Evolutionary conservation across 2,329 filamentous ascomycete genomes (phyloP).

Genomic region (Apiospora saccharicola): DNA sequence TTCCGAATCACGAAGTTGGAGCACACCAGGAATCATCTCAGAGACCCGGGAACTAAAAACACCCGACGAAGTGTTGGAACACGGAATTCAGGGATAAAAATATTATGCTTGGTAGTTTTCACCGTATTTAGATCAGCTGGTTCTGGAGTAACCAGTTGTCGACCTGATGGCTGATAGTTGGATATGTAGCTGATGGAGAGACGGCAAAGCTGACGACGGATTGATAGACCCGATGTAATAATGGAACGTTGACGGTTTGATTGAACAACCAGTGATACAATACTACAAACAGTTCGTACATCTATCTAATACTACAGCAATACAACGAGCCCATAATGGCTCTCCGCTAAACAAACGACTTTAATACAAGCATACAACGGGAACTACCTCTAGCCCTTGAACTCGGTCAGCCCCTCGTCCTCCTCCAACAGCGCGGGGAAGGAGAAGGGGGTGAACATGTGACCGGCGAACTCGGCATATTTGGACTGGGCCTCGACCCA

Average conservation of each 20-base stretch:
- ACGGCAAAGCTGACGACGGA: background rate
- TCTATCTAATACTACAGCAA: slow-evolving; percentile 21
- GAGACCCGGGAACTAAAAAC: background rate
- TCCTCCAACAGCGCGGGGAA: slow-evolving; percentile 78
- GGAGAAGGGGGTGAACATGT: slow-evolving; percentile 80
- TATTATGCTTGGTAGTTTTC: background rate
- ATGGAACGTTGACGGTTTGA: background rate
- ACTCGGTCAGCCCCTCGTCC: slow-evolving; percentile 56
- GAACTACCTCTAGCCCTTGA: slow-evolving; percentile 38
- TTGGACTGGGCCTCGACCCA: slow-evolving; percentile 90
- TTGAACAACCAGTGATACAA: slow-evolving; percentile 18
- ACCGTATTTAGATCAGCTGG: too few species aligned
- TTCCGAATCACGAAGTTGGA: background rate
- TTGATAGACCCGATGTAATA: too few species aligned
- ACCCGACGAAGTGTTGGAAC: background rate
- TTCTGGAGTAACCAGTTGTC: too few species aligned
- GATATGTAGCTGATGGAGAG: background rate
- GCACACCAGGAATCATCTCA: background rate
- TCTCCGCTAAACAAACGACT: background rate
- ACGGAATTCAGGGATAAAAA: background rate
- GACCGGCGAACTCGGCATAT: slow-evolving; percentile 80
- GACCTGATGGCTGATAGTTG: too few species aligned
- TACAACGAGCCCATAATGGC: slow-evolving; percentile 1
- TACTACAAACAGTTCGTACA: slow-evolving; percentile 23
- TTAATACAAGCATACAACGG: background rate